Conservation (phyloP, 371 early-diverging fungal genomes). For the Apophysomyces trapeziformis region DNA sequence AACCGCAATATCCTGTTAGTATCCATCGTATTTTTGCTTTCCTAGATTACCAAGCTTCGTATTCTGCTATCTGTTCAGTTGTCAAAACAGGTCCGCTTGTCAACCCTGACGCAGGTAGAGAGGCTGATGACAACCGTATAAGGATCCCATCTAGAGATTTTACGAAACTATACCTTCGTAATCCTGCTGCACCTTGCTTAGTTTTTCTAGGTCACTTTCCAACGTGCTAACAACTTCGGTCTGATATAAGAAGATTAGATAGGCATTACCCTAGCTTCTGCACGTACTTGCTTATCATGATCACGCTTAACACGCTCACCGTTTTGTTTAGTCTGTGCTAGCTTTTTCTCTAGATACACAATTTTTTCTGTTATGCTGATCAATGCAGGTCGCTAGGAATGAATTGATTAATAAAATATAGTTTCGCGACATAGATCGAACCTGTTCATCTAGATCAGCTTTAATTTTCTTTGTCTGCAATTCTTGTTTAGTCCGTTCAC, state of each 20-base stretch:
- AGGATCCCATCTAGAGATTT: not conserved
- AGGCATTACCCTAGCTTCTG: too few relatives aligned
- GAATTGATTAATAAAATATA: not conserved
- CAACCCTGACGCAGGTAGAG: conserved; percentile 18
- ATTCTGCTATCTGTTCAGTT: conserved; percentile 53
- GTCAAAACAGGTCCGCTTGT: conserved; percentile 32
- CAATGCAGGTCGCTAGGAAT: conserved; percentile 54
- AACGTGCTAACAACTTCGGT: conserved; percentile 41
- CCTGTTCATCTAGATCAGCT: conserved; percentile 64
- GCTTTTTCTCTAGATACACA: conserved; percentile 67
- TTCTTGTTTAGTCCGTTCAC: conserved; percentile 77
- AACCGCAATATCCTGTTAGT: not conserved
- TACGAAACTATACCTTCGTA: conserved; percentile 40
- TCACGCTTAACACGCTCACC: conserved; percentile 61
- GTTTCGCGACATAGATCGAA: conserved; percentile 17
- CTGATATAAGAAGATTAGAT: conserved; percentile 7
- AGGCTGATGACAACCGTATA: conserved; percentile 15
- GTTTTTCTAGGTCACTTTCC: conserved; percentile 45
- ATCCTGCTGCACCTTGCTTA: conserved; percentile 47
- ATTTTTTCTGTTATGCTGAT: conserved; percentile 77
- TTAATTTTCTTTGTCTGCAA: conserved; percentile 70
- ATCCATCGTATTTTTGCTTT: conserved; percentile 5
- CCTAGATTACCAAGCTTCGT: conserved; percentile 52
- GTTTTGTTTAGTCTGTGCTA: conserved; percentile 62
- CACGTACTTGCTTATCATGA: conserved; percentile 51